Evolutionary conservation across 129 eudicot genomes (phyloP).

Genomic region (Gnaphalium uliginosum): DNA sequence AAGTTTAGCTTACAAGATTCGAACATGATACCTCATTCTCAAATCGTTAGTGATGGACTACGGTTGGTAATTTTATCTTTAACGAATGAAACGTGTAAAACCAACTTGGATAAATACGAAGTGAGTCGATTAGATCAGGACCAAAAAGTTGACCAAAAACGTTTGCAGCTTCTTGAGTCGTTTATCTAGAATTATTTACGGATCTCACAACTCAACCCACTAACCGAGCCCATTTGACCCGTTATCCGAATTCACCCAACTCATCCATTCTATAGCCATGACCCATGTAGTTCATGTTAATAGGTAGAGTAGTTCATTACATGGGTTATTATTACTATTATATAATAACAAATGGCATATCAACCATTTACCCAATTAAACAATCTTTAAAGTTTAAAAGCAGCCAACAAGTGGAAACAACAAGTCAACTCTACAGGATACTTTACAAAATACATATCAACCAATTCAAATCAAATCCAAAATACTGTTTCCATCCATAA

Average conservation of each 20-base stretch:
- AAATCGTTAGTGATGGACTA: not conserved
- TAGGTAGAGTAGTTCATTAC: not conserved
- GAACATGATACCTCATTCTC: not conserved
- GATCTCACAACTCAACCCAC: not conserved
- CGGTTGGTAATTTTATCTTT: not conserved
- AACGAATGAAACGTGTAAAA: not conserved
- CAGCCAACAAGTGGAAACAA: conserved; percentile 36
- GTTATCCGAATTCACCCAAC: not conserved
- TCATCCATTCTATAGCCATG: not conserved
- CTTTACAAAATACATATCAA: conserved; percentile 44
- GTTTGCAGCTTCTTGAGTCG: too few relatives aligned
- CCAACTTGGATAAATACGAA: not conserved
- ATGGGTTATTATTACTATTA: not conserved
- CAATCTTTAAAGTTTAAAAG: conserved; percentile 11
- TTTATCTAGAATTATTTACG: too few relatives aligned
- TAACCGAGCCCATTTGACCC: not conserved
- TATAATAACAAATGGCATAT: not conserved
- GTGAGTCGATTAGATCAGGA: not conserved
- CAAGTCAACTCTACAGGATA: conserved; percentile 27
- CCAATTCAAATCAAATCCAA: conserved; percentile 41
- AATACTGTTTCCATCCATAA: conserved; percentile 37
- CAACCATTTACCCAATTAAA: conserved; percentile 7
- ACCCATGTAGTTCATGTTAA: conserved; percentile 1
- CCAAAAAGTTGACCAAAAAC: too few relatives aligned
- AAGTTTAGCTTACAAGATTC: not conserved